Percentiles rank a stretch among this genome's conserved stretches.
phyloP scores from a whole-genome alignment of 805 yeast species.

The Komagataella phaffii region DNA sequence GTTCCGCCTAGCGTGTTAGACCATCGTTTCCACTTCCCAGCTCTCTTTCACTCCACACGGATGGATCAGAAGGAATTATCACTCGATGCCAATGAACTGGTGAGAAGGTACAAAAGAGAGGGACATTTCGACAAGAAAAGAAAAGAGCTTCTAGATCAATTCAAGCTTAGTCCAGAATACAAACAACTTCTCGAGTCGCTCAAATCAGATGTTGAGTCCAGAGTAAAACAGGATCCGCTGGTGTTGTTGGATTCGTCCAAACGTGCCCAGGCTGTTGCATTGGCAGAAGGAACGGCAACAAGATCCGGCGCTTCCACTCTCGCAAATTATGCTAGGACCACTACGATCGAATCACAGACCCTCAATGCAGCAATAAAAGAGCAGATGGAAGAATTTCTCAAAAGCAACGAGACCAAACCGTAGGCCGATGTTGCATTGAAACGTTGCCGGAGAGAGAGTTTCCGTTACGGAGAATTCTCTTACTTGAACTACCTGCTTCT shows the following conservation, averaged over 20 bases:
- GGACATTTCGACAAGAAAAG: slow-evolving; percentile 37
- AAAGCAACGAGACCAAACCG: background rate
- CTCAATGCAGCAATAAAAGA: background rate
- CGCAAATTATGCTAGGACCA: background rate
- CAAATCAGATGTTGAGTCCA: slow-evolving; percentile 27
- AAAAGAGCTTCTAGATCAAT: slow-evolving; percentile 25
- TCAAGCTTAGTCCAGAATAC: slow-evolving; percentile 23
- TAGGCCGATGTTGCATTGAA: too few species aligned
- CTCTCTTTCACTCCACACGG: background rate
- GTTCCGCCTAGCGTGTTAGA: background rate
- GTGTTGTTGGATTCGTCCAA: background rate
- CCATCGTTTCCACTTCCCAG: background rate
- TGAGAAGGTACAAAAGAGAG: slow-evolving; percentile 28
- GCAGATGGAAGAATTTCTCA: background rate
- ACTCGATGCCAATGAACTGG: slow-evolving; percentile 19
- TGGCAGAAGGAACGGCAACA: background rate
- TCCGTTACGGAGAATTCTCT: too few species aligned
- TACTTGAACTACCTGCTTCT: background rate
- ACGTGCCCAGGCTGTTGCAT: background rate
- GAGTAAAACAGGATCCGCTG: slow-evolving; percentile 31
- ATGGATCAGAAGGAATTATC: background rate
- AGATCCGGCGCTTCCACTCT: background rate
- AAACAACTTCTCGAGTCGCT: slow-evolving; percentile 25
- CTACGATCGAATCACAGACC: background rate
- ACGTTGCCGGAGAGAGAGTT: too few species aligned